Base-by-base conservation (phyloP, 2,329 filamentous ascomycete genomes). In the Beauveria brongniartii region DNA sequence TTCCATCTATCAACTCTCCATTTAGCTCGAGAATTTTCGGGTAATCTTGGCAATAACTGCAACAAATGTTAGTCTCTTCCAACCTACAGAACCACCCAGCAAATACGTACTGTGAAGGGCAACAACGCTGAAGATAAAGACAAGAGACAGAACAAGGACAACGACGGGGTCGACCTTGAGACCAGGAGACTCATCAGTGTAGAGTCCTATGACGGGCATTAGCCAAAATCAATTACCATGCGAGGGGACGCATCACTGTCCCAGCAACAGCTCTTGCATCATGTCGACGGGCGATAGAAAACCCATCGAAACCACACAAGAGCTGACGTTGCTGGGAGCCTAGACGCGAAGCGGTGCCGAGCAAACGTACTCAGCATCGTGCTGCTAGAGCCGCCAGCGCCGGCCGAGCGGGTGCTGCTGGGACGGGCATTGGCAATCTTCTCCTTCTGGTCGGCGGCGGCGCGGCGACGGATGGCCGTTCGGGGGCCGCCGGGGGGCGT, bases 121-220 rank as follows among this genome's bases (percentile, higher is more conserved):
- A 71, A 99, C 94, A 72, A 99, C 94, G 72, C 90, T 94, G 81
- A 99, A 97, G 77, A 99, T 99, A 78, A 99, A 99, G 65, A 96
- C 94, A 70, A 99, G 85, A 71, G 91, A 96, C 69, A 99, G 83
- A 68, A 97, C 94, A 72, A 99, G 84, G 66, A 99, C 93, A 67
- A 99, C 92, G 63, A 99, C 94, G 24, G 94, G 94, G 75, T 99
- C 94, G 66, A 99, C 94, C 82, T 97, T 96, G 70, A 99, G 82
- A 64, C 94, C 94, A 62, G 94, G 94, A 66, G 91, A 96, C 81
- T 99, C 94, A 74, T 99, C 94, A 62, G 94, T 99, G 86, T 99
- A 99, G 50, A 99, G 88, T 77, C 86, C 89, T 92, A 63, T 48
- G 63, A 34, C 22, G n/a, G 48, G 53, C 18, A 64, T 77, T 62